Conservation (phyloP, 352 stramenopile genomes). For the Phytopythium mirpurense region DNA sequence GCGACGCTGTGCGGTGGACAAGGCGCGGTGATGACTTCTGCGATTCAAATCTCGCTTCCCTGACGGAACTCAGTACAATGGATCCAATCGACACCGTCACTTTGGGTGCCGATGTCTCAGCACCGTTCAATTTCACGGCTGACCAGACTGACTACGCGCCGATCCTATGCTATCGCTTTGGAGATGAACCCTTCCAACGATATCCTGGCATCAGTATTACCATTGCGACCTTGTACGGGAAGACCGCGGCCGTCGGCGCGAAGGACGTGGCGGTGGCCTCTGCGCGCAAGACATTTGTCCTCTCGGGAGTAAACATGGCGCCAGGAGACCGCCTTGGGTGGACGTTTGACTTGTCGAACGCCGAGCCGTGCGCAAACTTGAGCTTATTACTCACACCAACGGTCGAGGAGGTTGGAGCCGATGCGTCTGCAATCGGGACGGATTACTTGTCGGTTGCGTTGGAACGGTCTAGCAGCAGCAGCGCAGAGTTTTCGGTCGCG, state of each 20-base stretch:
- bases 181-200: slow-evolving; percentile 29
- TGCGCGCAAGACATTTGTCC: slow-evolving; percentile 37
- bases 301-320: slow-evolving; percentile 43
- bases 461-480: background rate
- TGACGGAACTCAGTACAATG: slow-evolving; percentile 22
- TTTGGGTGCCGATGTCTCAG: slow-evolving; percentile 23
- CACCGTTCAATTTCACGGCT: slow-evolving; percentile 42
- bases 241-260: slow-evolving; percentile 24
- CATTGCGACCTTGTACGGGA: slow-evolving; percentile 45
- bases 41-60: slow-evolving; percentile 36
- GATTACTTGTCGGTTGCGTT: slow-evolving; percentile 48
- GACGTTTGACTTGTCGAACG: slow-evolving; percentile 22
- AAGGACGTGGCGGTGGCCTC: slow-evolving; percentile 47
- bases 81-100: slow-evolving; percentile 29
- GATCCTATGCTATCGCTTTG: slow-evolving; percentile 10
- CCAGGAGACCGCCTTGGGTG: slow-evolving; percentile 43
- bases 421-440: slow-evolving; percentile 12
- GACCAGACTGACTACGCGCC: slow-evolving; percentile 46
- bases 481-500: slow-evolving; percentile 27
- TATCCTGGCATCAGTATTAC: slow-evolving; percentile 42
- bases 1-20: slow-evolving; percentile 57
- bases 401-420: background rate
- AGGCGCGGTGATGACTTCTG: slow-evolving; percentile 42
- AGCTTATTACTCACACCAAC: background rate
- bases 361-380: slow-evolving; percentile 22